These are phyloP conservation scores for Clavispora santaluciae DNA, from an alignment of 805 yeast species.

Conservation along the genomic window DNA sequence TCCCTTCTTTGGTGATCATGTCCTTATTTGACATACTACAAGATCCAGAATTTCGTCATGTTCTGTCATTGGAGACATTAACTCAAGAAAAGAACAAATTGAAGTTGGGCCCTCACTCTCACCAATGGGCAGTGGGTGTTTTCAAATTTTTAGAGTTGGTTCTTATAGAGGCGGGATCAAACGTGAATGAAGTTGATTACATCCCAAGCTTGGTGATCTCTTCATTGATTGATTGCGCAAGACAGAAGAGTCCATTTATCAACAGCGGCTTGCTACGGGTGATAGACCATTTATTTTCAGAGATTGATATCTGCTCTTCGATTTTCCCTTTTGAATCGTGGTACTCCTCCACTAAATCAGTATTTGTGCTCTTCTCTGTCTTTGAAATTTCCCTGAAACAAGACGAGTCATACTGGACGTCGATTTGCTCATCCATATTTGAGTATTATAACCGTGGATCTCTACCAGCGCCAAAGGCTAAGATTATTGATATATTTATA, in stretches of 20 bases:
- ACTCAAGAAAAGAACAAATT: background rate
- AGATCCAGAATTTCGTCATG: constrained; percentile 18
- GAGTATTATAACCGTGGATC: constrained; percentile 25
- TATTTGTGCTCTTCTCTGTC: constrained; percentile 33
- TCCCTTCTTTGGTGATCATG: constrained; percentile 25
- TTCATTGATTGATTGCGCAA: background rate
- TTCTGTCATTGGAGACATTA: background rate
- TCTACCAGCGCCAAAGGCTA: constrained; percentile 40
- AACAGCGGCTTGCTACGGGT: constrained; percentile 38
- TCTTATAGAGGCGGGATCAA: background rate
- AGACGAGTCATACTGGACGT: constrained; percentile 28
- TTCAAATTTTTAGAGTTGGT: background rate
- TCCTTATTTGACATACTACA: constrained; percentile 18
- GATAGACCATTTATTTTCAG: constrained; percentile 33
- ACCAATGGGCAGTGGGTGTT: background rate
- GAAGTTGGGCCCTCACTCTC: background rate
- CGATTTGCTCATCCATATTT: constrained; percentile 33
- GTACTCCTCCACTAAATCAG: constrained; percentile 36
- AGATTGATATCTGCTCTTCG: constrained; percentile 10
- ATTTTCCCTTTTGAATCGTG: constrained; percentile 39
- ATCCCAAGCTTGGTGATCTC: background rate
- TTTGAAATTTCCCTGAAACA: constrained; percentile 22
- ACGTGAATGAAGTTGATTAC: constrained; percentile 1
- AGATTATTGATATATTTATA: constrained; percentile 39
- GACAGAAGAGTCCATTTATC: constrained; percentile 24